Conservation (phyloP, 805 yeast genomes). For the Saturnispora halmiae region DNA sequence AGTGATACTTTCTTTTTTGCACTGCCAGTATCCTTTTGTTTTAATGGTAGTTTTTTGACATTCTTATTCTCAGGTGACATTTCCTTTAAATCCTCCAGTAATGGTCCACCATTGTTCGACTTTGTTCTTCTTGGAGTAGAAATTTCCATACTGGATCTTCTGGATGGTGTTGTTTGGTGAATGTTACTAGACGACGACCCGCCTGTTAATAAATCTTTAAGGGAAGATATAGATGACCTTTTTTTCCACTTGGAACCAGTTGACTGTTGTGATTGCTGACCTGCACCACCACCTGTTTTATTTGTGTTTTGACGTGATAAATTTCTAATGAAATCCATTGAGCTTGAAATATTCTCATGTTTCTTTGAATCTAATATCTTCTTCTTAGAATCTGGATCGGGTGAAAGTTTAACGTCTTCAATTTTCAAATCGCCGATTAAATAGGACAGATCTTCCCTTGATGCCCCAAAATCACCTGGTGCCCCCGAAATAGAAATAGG, state of each 20-base stretch:
- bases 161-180: constrained; percentile 12
- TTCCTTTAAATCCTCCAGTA: constrained; percentile 13
- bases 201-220: constrained; percentile 30
- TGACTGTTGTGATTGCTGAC: background rate
- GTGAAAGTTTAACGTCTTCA: constrained; percentile 27
- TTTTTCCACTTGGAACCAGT: constrained; percentile 16
- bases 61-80: constrained; percentile 16
- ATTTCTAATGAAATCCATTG: constrained; percentile 31
- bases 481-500: constrained; percentile 12
- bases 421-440: constrained; percentile 17
- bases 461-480: background rate
- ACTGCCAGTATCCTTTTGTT: background rate
- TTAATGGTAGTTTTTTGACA: constrained; percentile 2
- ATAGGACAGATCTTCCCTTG: constrained; percentile 10
- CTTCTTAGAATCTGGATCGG: constrained; percentile 14
- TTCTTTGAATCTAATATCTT: constrained; percentile 15
- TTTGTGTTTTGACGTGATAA: constrained; percentile 29
- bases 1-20: constrained; percentile 2
- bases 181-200: constrained; percentile 17
- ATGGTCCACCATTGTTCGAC: background rate
- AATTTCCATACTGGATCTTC: constrained; percentile 10
- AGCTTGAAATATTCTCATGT: constrained; percentile 26
- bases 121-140: constrained; percentile 19
- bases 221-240: constrained; percentile 29
- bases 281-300: background rate